Base-by-base conservation (phyloP, 768 basidiomycete species). In the Neoboletus magnificus region DNA sequence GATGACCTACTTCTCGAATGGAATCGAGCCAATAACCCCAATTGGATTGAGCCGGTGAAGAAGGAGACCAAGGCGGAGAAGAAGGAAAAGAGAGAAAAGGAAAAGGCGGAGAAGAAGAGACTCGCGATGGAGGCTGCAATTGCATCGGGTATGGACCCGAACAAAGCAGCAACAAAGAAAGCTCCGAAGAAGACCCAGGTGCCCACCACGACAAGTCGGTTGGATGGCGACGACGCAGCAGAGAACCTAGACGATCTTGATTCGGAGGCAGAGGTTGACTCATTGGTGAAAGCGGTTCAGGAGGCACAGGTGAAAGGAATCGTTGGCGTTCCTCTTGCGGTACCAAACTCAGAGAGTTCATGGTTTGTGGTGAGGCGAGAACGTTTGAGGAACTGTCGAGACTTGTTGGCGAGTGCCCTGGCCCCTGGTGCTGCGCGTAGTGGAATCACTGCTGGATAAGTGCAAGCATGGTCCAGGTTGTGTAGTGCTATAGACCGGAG, bases 1-100 rank as follows among this genome's bases (percentile, higher is more conserved):
- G 94, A 97, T 65, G 87, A 87, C 41, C 81, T 99, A 4, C 80
- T 95, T 18, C 79, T 92, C 25, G 95, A 98, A 50, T 98, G 93
- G 93, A 88, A 93, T 64, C 85, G 90, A 33, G 86, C 82, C 25
- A 80, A 92, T 66, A 92, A 93, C 58, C 92, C 91, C 15, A 91
- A 91, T 57, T 93, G 85, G 69, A 87, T 93, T 5, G 91, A 92
- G 66, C 92, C 91, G 0, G 87, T 91, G 25, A 93, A 92, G 75
- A 79, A 83, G 48, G 89, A 91, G 73, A 88, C 85, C 25, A 93
- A 93, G 65, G 87, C 86, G 9, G 91, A 93, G 76, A 86, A 87
- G 74, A 92, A 92, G 72, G 89, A 89, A 69, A 86, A 90, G 67
- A 82, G 85, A 55, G 89, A 91, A 58, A 77, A 80, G 48, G 91